Percentiles rank a stretch among this genome's conserved stretches.
These are phyloP conservation scores for Furcasterigmium sp. DNA, from an alignment of 2,329 filamentous ascomycete genomes.

Conservation along the genomic window DNA sequence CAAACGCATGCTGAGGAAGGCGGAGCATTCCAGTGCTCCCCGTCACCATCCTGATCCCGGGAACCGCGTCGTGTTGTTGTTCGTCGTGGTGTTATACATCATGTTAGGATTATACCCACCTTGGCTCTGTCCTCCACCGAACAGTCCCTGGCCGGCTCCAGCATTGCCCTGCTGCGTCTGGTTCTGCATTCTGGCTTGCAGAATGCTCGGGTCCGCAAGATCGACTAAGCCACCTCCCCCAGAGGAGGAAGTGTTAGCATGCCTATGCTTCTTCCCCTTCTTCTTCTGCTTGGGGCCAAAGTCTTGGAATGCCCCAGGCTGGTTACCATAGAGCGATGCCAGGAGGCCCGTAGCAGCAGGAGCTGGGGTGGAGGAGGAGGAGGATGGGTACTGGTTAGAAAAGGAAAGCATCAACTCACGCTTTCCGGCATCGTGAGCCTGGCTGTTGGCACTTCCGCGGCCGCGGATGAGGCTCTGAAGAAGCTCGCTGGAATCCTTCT, in stretches of 20 bases:
- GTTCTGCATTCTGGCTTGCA: conserved; percentile 95
- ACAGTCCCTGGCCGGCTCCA: conserved; percentile 83
- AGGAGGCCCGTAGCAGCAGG: conserved; percentile 88
- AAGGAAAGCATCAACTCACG: conserved; percentile 97
- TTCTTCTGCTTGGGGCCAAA: conserved; percentile 97
- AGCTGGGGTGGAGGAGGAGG: conserved; percentile 75
- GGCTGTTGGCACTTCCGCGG: conserved; percentile 60
- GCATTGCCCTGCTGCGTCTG: conserved; percentile 75
- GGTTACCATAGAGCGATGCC: conserved; percentile 85
- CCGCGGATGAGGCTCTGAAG: conserved; percentile 78
- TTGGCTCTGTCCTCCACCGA: conserved; percentile 82
- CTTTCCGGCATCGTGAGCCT: conserved; percentile 83
- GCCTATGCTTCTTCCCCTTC: conserved; percentile 99
- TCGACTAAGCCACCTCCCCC: conserved; percentile 98
- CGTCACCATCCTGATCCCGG: conserved; percentile 15
- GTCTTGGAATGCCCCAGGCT: conserved; percentile 84
- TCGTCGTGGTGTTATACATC: conserved; percentile 58
- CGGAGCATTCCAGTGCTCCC: neutral
- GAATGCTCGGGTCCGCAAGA: conserved; percentile 99
- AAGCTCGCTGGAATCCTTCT: conserved; percentile 71
- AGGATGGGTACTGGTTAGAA: conserved; percentile 79
- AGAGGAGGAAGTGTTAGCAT: conserved; percentile 99
- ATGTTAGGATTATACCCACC: conserved; percentile 89
- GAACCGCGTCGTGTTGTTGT: conserved; percentile 9
- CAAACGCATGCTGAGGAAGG: neutral